Base-by-base conservation (phyloP, 106 monocot genomes). In the Xerophyta viscosa region DNA sequence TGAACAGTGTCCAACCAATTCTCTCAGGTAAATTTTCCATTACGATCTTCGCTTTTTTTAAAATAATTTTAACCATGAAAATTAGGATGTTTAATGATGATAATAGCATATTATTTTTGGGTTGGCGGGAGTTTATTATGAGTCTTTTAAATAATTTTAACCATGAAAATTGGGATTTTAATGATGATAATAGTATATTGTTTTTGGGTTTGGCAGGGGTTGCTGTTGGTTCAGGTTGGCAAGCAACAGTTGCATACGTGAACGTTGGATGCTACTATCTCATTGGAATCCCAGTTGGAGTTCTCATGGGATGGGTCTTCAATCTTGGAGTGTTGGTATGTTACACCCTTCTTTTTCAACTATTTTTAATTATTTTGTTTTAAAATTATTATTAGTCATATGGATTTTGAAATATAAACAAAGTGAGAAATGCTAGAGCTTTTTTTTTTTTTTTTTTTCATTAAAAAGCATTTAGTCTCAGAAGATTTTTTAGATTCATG, bases 1-100 rank as follows among this genome's bases (percentile, higher is more conserved):
- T 93, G 60, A 93, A 93, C 63, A 93, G 93, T 41, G 61, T 93
- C 27, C 93, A 93, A 23, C 87, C 93, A 0, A 46, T 93, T 15
- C 77, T 93, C 10, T 87, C 93, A 5, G 93, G 93, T 84, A 19
- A 68, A 20, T 56, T 37, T 37, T 22, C 2, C 24, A 20, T 48
- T 3, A 30, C 8, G 0, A 24, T 8, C 19, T 49, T 3, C 8
- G 3, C 43, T 43, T 3, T 17, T 15, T 43, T 49, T 48, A n/a
- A 25, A 29, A 8, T 45, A 8, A 9, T 25, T 46, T 24, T 18
- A 10, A n/a, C n/a, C n/a, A n/a, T n/a, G n/a, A n/a, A n/a, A n/a
- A n/a, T n/a, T n/a, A n/a, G n/a, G n/a, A n/a, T n/a, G n/a, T n/a
- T n/a, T n/a, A n/a, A n/a, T n/a, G n/a, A n/a, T n/a, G n/a, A n/a